Base-by-base conservation (phyloP, 1,284 basidiomycete species). In the Baeospora myosura region DNA sequence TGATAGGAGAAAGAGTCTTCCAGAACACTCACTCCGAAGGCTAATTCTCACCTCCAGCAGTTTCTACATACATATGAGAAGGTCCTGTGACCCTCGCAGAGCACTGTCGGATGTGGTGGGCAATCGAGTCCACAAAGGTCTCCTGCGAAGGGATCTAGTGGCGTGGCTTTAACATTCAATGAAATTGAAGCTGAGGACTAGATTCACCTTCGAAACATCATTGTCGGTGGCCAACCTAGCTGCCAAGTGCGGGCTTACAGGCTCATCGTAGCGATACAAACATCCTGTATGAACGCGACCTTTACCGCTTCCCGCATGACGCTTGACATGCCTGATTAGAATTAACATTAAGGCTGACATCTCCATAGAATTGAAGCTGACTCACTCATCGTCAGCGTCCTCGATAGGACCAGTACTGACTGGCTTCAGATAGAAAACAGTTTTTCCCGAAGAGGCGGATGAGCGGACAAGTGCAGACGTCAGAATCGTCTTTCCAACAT, bases 191-290 rank as follows among this genome's bases (percentile, higher is more conserved):
- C n/a, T n/a, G n/a, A n/a, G n/a, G n/a, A n/a, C n/a, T 25, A 11
- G 25, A n/a, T 44, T 22, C 23, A 50, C 44, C 41, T 34, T 48
- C 57, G 60, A 51, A 51, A 47, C 17, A 41, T 46, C 40, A 54
- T 54, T 63, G 26, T 70, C 66, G 0, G 65, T 64, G 1, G 78
- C 77, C 42, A 87, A 64, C 47, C 72, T 68, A 2, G 78, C 89
- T 1, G 95, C 95, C 18, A 97, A 68, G 61, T 98, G 95, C 0
- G 95, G 95, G 51, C 89, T 93, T 40, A 98, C 87, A 0, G 95
- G 93, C 44, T 95, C 85, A 32, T 83, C 71, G 52, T 88, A 96
- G 40, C 82, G 81, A 59, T 81, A 93, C 4, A 97, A 68, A 60
- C 91, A 95, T 14, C 77, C 70, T 1, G 83, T 72, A 10, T 71